Conservation (phyloP, 768 basidiomycete species). For the Boletus vermiculosoides region DNA sequence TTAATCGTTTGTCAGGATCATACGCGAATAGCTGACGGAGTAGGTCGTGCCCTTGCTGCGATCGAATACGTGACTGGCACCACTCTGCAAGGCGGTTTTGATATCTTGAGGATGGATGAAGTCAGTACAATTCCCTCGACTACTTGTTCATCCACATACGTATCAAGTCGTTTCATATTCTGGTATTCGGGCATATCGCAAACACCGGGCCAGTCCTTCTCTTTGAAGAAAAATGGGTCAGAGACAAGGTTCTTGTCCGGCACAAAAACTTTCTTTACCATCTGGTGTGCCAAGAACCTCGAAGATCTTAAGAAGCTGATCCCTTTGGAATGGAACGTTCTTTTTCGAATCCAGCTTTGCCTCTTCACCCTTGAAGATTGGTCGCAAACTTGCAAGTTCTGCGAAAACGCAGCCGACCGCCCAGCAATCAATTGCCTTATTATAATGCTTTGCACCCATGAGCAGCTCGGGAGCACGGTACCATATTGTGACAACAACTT, state of each 20-base stretch:
- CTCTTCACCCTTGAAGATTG: conserved; percentile 99
- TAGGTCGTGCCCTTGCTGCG: conserved; percentile 71
- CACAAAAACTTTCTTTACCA: conserved; percentile 40
- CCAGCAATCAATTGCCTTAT: conserved; percentile 96
- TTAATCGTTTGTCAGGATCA: conserved; percentile 85
- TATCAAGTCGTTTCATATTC: conserved; percentile 76
- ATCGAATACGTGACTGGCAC: conserved; percentile 66
- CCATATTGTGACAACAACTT: conserved; percentile 99
- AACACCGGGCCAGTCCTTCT: conserved; percentile 85
- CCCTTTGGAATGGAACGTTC: conserved; percentile 94
- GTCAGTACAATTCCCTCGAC: background rate
- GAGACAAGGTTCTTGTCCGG: background rate
- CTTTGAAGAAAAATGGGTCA: conserved; percentile 39
- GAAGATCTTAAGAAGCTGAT: conserved; percentile 94
- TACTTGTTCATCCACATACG: conserved; percentile 41
- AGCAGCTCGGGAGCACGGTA: conserved; percentile 96
- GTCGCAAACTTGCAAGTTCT: conserved; percentile 87
- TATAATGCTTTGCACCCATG: conserved; percentile 96
- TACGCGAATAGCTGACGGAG: conserved; percentile 85
- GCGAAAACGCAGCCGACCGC: conserved; percentile 98
- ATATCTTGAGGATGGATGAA: conserved; percentile 41
- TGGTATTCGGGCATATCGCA: conserved; percentile 85
- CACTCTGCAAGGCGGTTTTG: conserved; percentile 67
- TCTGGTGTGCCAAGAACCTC: conserved; percentile 90
- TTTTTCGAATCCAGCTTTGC: conserved; percentile 97